Conservation (phyloP, 129 eudicot species). For the Lonicera japonica region DNA sequence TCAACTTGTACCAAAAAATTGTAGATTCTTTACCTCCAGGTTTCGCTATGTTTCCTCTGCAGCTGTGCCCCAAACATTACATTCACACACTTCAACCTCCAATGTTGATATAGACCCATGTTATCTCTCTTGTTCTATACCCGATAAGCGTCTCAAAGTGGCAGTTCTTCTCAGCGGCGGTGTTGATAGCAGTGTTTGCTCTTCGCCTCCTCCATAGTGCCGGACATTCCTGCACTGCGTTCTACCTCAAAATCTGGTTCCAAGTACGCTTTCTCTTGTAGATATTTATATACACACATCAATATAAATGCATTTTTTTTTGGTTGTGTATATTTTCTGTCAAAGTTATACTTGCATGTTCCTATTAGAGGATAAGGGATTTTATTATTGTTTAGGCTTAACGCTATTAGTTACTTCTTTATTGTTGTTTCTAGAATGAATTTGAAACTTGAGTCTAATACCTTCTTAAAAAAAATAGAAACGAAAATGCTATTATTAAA, state of each 20-base stretch:
- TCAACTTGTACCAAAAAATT: not conserved
- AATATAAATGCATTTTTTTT: no score
- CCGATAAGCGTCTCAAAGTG: slow-evolving; percentile 47
- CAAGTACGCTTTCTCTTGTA: slow-evolving; percentile 31
- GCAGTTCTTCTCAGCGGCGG: slow-evolving; percentile 95
- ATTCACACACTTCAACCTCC: slow-evolving; percentile 3
- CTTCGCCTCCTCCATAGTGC: slow-evolving; percentile 90
- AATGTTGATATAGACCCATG: slow-evolving; percentile 27
- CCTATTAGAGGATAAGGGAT: no score
- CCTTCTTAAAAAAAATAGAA: no score
- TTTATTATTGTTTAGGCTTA: no score
- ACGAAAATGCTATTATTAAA: no score
- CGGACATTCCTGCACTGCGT: slow-evolving; percentile 93
- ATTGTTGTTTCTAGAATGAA: no score
- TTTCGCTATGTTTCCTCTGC: slow-evolving; percentile 1
- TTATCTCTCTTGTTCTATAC: slow-evolving; percentile 61
- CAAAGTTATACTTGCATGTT: no score
- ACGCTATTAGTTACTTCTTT: no score
- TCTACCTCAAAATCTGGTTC: slow-evolving; percentile 93
- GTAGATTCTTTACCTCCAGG: not conserved
- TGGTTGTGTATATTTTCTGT: no score
- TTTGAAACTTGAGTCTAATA: no score
- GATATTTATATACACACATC: no score
- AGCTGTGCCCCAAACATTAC: not conserved
- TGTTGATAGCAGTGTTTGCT: slow-evolving; percentile 93